Evolutionary conservation across 2,329 filamentous ascomycete species (phyloP).

Genomic region (Epicoccum sorghinum): DNA sequence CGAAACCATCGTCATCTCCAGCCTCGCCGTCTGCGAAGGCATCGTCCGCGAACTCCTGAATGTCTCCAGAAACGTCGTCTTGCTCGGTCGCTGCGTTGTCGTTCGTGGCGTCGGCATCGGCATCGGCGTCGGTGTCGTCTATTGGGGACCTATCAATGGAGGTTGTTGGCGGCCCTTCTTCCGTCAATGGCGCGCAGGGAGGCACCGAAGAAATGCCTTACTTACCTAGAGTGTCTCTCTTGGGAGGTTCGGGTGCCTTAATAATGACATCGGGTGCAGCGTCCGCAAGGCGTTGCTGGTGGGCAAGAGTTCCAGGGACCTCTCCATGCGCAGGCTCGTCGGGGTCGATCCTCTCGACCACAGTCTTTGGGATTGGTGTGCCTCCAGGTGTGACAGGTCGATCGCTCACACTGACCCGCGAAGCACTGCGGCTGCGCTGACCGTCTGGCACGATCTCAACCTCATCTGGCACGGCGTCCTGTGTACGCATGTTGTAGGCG

Average conservation of each 20-base stretch:
- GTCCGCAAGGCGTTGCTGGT: slow-evolving; percentile 63
- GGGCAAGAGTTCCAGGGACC: slow-evolving; percentile 65
- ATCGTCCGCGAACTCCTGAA: slow-evolving; percentile 18
- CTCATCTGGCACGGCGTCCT: slow-evolving; percentile 69
- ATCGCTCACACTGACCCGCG: slow-evolving; percentile 51
- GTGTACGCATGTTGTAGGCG: slow-evolving; percentile 63
- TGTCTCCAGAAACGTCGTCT: slow-evolving; percentile 12
- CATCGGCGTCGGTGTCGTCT: slow-evolving; percentile 44
- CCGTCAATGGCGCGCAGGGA: slow-evolving; percentile 64
- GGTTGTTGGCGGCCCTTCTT: slow-evolving; percentile 63
- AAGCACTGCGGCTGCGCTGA: slow-evolving; percentile 46
- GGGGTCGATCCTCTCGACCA: slow-evolving; percentile 67
- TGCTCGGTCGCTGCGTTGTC: slow-evolving; percentile 1
- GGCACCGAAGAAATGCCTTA: slow-evolving; percentile 48
- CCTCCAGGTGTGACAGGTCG: slow-evolving; percentile 57
- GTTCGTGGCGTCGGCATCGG: slow-evolving; percentile 17
- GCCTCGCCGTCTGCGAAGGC: slow-evolving; percentile 37
- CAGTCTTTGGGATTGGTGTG: slow-evolving; percentile 63
- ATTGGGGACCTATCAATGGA: slow-evolving; percentile 58
- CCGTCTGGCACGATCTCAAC: slow-evolving; percentile 61
- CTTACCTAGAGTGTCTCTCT: slow-evolving; percentile 63
- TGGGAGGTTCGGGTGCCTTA: slow-evolving; percentile 52
- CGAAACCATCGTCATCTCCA: slow-evolving; percentile 69
- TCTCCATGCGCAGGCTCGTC: slow-evolving; percentile 64
- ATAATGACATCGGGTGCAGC: slow-evolving; percentile 64